A percentile compares a stretch with the other conserved stretches of the same genome.
These are phyloP conservation scores for Cercophora scortea DNA, from an alignment of 495 filamentous ascomycete species.

Conservation along the genomic window DNA sequence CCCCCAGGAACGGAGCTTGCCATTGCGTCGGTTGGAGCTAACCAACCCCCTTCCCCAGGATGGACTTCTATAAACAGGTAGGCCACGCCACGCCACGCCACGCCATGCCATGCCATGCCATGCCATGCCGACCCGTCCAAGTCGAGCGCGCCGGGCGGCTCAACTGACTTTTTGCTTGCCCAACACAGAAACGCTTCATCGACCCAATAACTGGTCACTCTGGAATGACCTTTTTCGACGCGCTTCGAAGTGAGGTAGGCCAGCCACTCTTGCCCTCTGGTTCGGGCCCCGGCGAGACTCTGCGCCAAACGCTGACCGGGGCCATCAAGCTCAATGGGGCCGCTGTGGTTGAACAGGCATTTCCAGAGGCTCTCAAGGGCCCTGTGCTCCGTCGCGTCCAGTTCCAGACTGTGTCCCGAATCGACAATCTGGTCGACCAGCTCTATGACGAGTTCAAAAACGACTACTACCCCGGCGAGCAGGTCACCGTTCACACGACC, in stretches of 20 bases:
- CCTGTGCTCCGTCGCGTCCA: conserved; percentile 86
- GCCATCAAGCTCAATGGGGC: conserved; percentile 64
- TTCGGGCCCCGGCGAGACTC: neutral
- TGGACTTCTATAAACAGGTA: conserved; percentile 92
- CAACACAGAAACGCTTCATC: conserved; percentile 69
- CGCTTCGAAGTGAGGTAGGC: conserved; percentile 84
- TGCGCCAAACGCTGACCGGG: conserved; percentile 1
- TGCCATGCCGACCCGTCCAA: neutral
- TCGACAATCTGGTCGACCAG: conserved; percentile 74
- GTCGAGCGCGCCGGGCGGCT: neutral
- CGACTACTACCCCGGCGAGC: conserved; percentile 90
- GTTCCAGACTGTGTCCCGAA: conserved; percentile 81
- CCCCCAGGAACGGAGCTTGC: neutral
- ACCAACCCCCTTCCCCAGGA: conserved; percentile 41
- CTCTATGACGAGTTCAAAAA: conserved; percentile 73
- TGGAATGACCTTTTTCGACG: conserved; percentile 88
- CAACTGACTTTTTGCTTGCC: neutral
- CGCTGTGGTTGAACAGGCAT: conserved; percentile 79
- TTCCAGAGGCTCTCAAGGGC: conserved; percentile 85
- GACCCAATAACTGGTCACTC: conserved; percentile 94
- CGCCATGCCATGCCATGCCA: no score
- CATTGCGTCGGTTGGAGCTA: conserved; percentile 12
- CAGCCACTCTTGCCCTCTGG: neutral
- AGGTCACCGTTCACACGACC: conserved; percentile 63
- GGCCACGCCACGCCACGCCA: no score